Base-by-base conservation (phyloP, 139 green algal genomes). In the Marvania coccoides region DNA sequence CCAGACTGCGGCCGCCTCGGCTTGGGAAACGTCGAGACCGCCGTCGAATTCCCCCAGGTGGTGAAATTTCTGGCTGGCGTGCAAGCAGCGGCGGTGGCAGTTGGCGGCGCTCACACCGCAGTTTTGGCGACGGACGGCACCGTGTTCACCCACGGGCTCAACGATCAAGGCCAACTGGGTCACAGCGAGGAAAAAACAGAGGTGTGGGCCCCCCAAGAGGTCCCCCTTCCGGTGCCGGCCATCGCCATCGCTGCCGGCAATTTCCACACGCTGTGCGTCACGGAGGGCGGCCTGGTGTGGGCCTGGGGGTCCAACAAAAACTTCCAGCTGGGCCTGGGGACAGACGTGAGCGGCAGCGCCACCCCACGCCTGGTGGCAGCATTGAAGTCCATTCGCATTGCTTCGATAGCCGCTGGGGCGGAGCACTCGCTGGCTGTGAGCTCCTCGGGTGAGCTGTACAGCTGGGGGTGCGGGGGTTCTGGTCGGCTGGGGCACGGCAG, bases 391-490 rank as follows among this genome's bases (percentile, higher is more conserved):
- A 24, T 7, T n/a, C 62, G 75, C n/a, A 77, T 91, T 5, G 65
- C 81, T 13, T 76, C 65, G 1, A 67, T 81, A 4, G 83, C 83
- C 13, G 84, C 84, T 5, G 88, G 88, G 13, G 55, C 48, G 5
- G 34, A 67, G 6, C 88, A 95, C 57, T 89, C 82, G 2, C 60
- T 94, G 59, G 85, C 82, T 0, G 73, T 94, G 3, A 80, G 77
- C 5, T 67, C 67, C 3, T 72, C 86, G 45, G 88, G 88, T 3
- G 83, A 78, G 6, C 70, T 95, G 1, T 95, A 77, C 72, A 84
- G 78, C 1, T 95, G 87, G 85, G 86, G 86, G 7, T 48, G 73
- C 53, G 75, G 73, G 2, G 48, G 35, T 2, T 57, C 69, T 39
- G 87, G 87, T 1, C 79, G 87, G 62, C 83, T 91, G 14, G 87